Conservation (phyloP, 495 filamentous ascomycete genomes). For the Saxophila tyrrhenica region DNA sequence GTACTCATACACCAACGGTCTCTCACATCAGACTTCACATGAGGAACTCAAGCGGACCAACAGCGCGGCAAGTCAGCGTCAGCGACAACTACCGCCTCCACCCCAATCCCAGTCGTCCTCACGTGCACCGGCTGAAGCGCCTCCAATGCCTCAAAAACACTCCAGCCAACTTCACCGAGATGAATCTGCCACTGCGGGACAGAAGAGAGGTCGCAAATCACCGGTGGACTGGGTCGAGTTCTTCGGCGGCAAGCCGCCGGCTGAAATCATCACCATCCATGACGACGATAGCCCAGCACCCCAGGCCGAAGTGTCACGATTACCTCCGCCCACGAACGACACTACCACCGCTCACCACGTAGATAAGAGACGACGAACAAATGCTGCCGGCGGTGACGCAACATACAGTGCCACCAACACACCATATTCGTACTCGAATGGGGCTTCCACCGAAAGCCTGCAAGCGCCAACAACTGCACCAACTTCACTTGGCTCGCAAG, state of each 20-base stretch:
- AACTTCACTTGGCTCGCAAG: slow-evolving; percentile 70
- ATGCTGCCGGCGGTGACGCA: slow-evolving; percentile 6
- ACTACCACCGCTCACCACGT: slow-evolving; percentile 7
- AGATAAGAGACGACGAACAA: slow-evolving; percentile 13
- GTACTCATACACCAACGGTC: slow-evolving; percentile 4
- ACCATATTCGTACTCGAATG: slow-evolving; percentile 17
- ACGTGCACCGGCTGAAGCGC: slow-evolving; percentile 1
- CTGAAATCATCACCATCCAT: slow-evolving; percentile 19
- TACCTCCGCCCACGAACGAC: slow-evolving; percentile 9
- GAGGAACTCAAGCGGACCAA: slow-evolving; percentile 9
- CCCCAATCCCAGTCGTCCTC: neutral
- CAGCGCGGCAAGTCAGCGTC: slow-evolving; percentile 5
- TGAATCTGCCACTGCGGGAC: neutral
- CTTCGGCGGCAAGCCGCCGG: slow-evolving; percentile 13
- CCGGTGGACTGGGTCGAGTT: slow-evolving; percentile 14
- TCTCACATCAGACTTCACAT: neutral
- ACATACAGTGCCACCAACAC: slow-evolving; percentile 18
- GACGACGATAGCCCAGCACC: slow-evolving; percentile 18
- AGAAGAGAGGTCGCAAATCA: slow-evolving; percentile 1
- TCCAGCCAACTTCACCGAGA: neutral
- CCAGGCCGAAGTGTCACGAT: neutral
- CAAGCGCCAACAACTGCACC: slow-evolving; percentile 69
- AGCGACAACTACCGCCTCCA: slow-evolving; percentile 1
- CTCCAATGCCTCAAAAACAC: slow-evolving; percentile 4
- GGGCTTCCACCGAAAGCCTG: slow-evolving; percentile 31